Conservation (phyloP, 108 stramenopile genomes). For the Nannochloropsis salina region DNA sequence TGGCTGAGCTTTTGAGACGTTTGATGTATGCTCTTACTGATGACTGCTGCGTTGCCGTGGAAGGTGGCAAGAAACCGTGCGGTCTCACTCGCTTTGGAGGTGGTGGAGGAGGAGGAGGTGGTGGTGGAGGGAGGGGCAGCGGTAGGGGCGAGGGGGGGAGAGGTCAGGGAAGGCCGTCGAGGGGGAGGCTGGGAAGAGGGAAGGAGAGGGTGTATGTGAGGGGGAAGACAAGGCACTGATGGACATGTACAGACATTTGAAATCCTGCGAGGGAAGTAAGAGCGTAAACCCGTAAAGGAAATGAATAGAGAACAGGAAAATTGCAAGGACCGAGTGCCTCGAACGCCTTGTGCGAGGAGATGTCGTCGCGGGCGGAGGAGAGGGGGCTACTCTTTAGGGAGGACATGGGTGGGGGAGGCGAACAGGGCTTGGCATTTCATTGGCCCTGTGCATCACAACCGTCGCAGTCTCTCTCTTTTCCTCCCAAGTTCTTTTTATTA, state of each 20-base stretch:
- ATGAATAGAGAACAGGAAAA: too few relatives aligned
- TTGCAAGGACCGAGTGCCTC: too few relatives aligned
- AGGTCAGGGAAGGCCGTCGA: not conserved
- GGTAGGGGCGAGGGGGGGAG: not conserved
- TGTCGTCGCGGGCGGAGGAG: too few relatives aligned
- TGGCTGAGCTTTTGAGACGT: not conserved
- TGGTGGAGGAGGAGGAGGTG: not conserved
- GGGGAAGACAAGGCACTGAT: not conserved
- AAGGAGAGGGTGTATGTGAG: not conserved
- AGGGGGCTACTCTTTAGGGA: too few relatives aligned
- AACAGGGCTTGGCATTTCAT: too few relatives aligned
- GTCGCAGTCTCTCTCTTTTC: not conserved
- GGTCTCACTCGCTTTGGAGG: not conserved
- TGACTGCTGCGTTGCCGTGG: not conserved
- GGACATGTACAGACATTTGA: too few relatives aligned
- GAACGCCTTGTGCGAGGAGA: too few relatives aligned
- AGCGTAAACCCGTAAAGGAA: too few relatives aligned
- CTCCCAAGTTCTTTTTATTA: not conserved
- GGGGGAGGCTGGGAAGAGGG: not conserved
- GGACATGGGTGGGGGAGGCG: too few relatives aligned
- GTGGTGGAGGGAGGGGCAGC: not conserved
- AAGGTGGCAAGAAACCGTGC: not conserved
- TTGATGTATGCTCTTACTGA: not conserved
- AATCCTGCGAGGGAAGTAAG: not conserved
- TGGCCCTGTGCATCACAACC: too few relatives aligned